Percentiles rank a stretch among this genome's conserved stretches.
Conservation (phyloP, 2,329 filamentous ascomycete genomes). For the Graphilbum fragrans region DNA sequence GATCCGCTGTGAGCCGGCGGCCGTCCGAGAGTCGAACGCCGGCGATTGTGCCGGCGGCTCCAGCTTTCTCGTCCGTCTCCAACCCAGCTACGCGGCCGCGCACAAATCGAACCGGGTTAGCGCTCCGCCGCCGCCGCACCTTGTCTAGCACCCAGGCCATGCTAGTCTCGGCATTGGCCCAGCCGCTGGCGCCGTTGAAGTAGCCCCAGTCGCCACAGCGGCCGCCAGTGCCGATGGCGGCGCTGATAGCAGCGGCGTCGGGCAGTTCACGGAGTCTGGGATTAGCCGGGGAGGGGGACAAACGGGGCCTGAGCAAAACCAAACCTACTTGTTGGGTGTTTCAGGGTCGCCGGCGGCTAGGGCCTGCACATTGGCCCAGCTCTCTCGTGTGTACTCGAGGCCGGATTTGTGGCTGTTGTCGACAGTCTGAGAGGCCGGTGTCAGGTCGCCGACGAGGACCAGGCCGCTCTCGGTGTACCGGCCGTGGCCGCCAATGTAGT, state of each 20-base stretch:
- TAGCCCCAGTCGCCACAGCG: conserved; percentile 56
- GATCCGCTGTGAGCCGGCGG: conserved; percentile 33
- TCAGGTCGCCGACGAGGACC: conserved; percentile 45
- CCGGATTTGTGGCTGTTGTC: conserved; percentile 24
- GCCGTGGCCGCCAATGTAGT: conserved; percentile 46
- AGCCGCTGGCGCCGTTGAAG: conserved; percentile 62
- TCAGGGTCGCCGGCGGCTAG: conserved; percentile 28
- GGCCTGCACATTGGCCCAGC: conserved; percentile 47
- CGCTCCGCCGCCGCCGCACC: conserved; percentile 34
- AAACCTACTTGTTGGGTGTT: background rate
- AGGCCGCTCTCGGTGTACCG: conserved; percentile 63
- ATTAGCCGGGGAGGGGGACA: conserved; percentile 6
- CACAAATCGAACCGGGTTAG: conserved; percentile 38
- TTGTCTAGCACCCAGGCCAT: conserved; percentile 52
- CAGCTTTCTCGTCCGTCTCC: conserved; percentile 7
- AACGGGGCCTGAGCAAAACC: background rate
- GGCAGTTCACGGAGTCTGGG: conserved; percentile 28
- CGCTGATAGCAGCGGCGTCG: conserved; percentile 28
- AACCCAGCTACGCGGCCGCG: conserved; percentile 35
- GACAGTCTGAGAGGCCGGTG: conserved; percentile 1
- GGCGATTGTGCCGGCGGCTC: conserved; percentile 24
- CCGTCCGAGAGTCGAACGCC: conserved; percentile 37
- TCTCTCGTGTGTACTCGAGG: conserved; percentile 46
- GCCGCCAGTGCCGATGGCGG: conserved; percentile 33
- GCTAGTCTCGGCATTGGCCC: conserved; percentile 64